Conservation (phyloP, 148 eudicot species). For the Amaranthus palmeri region DNA sequence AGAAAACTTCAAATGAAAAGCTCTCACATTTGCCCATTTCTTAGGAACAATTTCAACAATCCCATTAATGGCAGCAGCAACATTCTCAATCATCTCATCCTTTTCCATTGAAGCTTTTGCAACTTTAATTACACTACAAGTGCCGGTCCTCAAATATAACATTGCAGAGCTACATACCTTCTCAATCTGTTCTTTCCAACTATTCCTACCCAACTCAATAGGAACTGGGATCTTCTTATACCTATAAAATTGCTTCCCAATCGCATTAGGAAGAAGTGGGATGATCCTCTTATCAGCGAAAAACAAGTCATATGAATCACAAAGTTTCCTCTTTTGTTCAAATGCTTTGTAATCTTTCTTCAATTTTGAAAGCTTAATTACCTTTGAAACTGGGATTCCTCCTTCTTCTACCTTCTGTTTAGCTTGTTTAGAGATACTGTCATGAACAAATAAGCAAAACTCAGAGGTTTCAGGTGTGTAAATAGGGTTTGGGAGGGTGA, state of each 20-base stretch:
- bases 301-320: constrained; percentile 62
- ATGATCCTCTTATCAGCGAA: constrained; percentile 60
- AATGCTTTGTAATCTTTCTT: constrained; percentile 55
- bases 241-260: constrained; percentile 46
- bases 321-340: constrained; percentile 61
- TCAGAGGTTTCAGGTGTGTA: constrained; percentile 28
- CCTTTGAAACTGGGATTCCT: constrained; percentile 40
- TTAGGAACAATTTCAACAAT: constrained; percentile 47
- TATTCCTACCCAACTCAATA: constrained; percentile 51
- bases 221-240: constrained; percentile 85
- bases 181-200: constrained; percentile 79
- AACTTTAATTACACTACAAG: constrained; percentile 64
- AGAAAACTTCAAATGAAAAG: constrained; percentile 64
- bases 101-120: constrained; percentile 50
- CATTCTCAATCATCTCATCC: constrained; percentile 67
- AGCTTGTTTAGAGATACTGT: constrained; percentile 34
- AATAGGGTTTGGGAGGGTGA: constrained; percentile 59
- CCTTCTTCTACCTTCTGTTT: constrained; percentile 38
- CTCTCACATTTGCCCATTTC: constrained; percentile 65
- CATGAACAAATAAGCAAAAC: constrained; percentile 54
- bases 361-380: constrained; percentile 44
- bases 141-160: constrained; percentile 62
- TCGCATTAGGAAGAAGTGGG: constrained; percentile 44
- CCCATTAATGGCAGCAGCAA: constrained; percentile 49
- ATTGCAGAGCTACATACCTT: constrained; percentile 47